Evolutionary conservation across 2,329 filamentous ascomycete genomes (phyloP), one percentile per base, ranked within the genome.

Genomic region (Samsoniella hepiali): DNA sequence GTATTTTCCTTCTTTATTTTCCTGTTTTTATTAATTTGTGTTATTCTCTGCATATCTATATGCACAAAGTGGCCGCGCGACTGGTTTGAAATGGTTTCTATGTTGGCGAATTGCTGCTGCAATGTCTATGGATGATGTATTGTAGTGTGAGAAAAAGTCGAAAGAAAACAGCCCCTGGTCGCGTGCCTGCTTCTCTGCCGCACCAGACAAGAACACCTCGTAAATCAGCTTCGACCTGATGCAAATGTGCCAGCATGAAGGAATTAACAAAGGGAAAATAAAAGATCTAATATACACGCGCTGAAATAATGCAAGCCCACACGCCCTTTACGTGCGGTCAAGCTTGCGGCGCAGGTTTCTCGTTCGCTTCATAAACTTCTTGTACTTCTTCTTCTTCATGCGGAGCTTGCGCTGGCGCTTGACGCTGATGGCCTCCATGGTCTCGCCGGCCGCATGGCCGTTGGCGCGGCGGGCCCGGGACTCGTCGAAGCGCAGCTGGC

Each of bases 381-480:
- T 98, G 79, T 97, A 97, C 88, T 99, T 99, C 86, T 98, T 94
- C 87, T 98, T 99, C 91, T 99, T 99, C 93, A 99, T 99, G 87
- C 93, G 97, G 73, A 97, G 81, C 81, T 95, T 96, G 74, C 93
- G 84, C 78, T 96, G 92, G 76, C 95, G 85, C 83, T 89, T 93
- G 70, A 97, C 94, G 73, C 91, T 96, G 74, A 99, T 92, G 67
- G 92, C 86, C 65, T 88, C 79, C 89, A 97, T 93, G 31, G 50
- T 56, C 40, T 62, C 51, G 50, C 51, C 51, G 32, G 38, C 51
- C 9, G 47, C 34, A 38, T 36, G 27, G 5, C 47, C 47, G 36
- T 11, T 49, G 69, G 79, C 77, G 64, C 75, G 76, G 68, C 78
- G 79, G 62, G 78, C 77, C 66, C 81, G 78, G 58, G 79, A 78